Base-by-base conservation (phyloP, 768 basidiomycete genomes). In the Mycena vulgaris region DNA sequence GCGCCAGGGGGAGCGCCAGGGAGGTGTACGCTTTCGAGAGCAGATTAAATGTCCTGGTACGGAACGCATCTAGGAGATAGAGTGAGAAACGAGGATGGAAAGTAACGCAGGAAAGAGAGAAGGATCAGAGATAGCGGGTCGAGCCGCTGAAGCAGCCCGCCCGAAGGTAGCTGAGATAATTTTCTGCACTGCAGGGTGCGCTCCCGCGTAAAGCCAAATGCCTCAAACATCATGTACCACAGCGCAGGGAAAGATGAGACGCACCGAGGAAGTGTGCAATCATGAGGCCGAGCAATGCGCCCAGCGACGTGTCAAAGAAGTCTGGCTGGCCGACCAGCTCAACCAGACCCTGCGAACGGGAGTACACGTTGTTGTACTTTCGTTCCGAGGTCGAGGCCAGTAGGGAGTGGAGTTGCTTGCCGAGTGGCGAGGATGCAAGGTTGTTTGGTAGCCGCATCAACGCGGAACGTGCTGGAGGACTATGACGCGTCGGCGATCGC, bases 101-200 rank as follows among this genome's bases (percentile, higher is more conserved):
- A 28, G 40, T 3, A 40, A 48, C 58, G 7, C 13, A 40, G 23
- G 21, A 19, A 16, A 37, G 16, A 58, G 30, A 45, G 47, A 56
- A 51, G 45, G 23, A 61, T 74, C 73, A 75, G 73, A 74, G 63
- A 70, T 60, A 85, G 77, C 85, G 83, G 86, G 80, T 79, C 78
- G 71, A 79, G 57, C 63, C 13, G 17, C 60, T 25, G 35, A 53
- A 55, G 52, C 23, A 28, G 37, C 27, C 52, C 63, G 42, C 86
- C 89, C 89, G 91, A 93, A 94, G 93, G 93, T 94, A 94, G 93
- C 93, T 94, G 93, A 94, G 93, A 88, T 93, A 86, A 78, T 74
- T 90, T 91, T 94, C 93, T 92, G 90, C 93, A 94, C 80, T 84
- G 92, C 90, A 88, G 88, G 89, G 82, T 74, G 76, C 86, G 59